Evolutionary conservation across 768 basidiomycete species (phyloP).

Genomic region (Brasilioporus rufonigricans): DNA sequence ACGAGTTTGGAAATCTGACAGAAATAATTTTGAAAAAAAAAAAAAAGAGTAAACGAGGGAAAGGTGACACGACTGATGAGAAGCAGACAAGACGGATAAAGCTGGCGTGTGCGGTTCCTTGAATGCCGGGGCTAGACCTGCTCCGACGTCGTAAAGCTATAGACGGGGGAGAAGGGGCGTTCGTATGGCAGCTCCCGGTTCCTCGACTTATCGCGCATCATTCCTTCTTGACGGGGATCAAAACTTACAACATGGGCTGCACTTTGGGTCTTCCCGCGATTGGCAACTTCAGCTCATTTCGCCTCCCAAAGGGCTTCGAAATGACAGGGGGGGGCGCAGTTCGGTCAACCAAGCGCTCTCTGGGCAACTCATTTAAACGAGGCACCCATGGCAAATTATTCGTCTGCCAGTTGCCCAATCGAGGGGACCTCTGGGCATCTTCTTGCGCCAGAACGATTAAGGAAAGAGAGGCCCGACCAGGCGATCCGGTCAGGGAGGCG

Average conservation of each 20-base stretch:
- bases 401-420: conserved; percentile 10
- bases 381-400: conserved; percentile 16
- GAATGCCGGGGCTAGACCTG: neutral
- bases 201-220: conserved; percentile 11
- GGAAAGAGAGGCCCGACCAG: conserved; percentile 12
- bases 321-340: conserved; percentile 6
- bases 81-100: neutral
- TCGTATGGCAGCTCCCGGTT: conserved; percentile 1
- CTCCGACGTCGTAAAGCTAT: neutral
- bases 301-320: conserved; percentile 18
- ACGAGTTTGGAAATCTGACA: conserved; percentile 13
- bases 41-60: neutral
- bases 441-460: conserved; percentile 17
- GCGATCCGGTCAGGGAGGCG: conserved; percentile 1
- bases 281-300: conserved; percentile 21
- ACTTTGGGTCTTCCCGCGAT: neutral
- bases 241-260: neutral
- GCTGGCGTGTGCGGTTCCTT: neutral
- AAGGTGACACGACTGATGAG: neutral
- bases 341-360: conserved; percentile 2
- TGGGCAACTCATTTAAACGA: neutral
- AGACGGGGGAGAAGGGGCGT: neutral
- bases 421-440: conserved; percentile 1
- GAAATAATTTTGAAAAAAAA: neutral
- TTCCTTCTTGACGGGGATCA: conserved; percentile 24